Evolutionary conservation across 768 basidiomycete genomes (phyloP), one percentile per base, ranked within the genome.

Genomic region (Rubroboletus satanas): DNA sequence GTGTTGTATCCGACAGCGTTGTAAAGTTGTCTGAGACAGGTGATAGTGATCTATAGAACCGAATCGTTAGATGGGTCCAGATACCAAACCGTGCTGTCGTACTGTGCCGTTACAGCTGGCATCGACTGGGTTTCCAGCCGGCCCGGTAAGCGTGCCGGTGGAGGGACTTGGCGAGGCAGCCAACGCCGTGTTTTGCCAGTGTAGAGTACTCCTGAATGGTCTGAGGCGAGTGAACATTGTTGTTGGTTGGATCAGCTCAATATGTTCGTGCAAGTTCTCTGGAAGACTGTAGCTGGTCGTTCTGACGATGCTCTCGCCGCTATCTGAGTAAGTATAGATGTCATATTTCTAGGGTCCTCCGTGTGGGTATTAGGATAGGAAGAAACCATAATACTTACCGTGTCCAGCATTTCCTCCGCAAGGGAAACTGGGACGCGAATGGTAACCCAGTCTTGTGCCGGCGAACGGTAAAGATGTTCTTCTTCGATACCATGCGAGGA

Each of bases 201-300:
- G 70, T 23, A 81, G 59, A 0, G 73, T 79, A 5, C 76, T 75
- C 54, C 61, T 74, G 50, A 79, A 70, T 8, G 69, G 68, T 57
- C 75, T 79, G 55, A 73, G 69, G 54, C 77, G 77, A 41, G 76
- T 72, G 61, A 89, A 90, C 66, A 82, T 77, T 2, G 86, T 89
- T 3, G 88, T 89, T 0, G 88, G 88, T 56, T 88, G 85, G 29
- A 90, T 73, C 31, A 88, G 68, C 36, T 88, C 85, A 52, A 89
- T 66, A 62, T 88, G 85, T 4, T 73, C 70, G 60, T 83, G 77
- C 44, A 89, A 68, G 52, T 78, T 56, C 44, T 75, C 74, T 0
- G 88, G 88, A 17, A 90, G 77, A 61, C 82, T 84, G 72, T 88
- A 90, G 55, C 73, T 74, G 4, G 82, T 83, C n/a, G 88, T 85